Conservation (phyloP, 2,329 filamentous ascomycete genomes). For the Cladosporium sp. region DNA sequence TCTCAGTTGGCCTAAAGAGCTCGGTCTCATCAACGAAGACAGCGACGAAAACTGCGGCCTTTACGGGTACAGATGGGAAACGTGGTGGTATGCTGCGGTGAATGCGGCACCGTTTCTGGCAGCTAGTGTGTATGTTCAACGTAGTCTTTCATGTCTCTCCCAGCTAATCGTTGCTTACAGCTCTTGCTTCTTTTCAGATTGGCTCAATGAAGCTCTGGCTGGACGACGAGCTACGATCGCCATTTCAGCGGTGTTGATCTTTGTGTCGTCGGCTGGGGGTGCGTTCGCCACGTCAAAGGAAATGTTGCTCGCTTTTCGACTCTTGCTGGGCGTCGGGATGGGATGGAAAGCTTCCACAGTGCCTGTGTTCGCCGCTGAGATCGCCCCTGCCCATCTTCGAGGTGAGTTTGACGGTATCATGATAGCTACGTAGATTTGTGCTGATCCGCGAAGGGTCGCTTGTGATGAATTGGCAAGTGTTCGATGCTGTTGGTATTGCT, state of each 20-base stretch:
- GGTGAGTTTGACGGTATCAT: too few relatives aligned
- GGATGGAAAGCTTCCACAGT: conserved; percentile 30
- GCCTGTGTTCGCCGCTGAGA: conserved; percentile 31
- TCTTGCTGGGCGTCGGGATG: conserved; percentile 32
- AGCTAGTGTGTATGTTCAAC: conserved; percentile 21
- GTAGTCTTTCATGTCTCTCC: conserved; percentile 31
- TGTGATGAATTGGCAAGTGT: conserved; percentile 31
- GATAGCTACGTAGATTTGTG: not conserved
- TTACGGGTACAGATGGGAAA: conserved; percentile 10
- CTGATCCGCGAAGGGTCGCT: conserved; percentile 16
- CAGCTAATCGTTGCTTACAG: conserved; percentile 31
- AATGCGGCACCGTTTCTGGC: not conserved
- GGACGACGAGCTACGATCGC: conserved; percentile 28
- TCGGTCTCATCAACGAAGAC: conserved; percentile 21
- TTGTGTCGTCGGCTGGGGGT: conserved; percentile 28
- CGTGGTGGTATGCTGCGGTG: not conserved
- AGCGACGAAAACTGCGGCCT: conserved; percentile 16
- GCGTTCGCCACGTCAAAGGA: conserved; percentile 26
- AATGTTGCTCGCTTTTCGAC: conserved; percentile 27
- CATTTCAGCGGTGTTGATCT: conserved; percentile 26
- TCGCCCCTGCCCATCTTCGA: conserved; percentile 24
- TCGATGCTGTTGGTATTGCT: conserved; percentile 29
- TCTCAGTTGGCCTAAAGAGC: conserved; percentile 28
- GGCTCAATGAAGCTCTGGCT: conserved; percentile 29
- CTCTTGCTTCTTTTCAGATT: conserved; percentile 30